Base-by-base conservation (phyloP, 352 stramenopile species). In the Thalassiosira mediterranea region DNA sequence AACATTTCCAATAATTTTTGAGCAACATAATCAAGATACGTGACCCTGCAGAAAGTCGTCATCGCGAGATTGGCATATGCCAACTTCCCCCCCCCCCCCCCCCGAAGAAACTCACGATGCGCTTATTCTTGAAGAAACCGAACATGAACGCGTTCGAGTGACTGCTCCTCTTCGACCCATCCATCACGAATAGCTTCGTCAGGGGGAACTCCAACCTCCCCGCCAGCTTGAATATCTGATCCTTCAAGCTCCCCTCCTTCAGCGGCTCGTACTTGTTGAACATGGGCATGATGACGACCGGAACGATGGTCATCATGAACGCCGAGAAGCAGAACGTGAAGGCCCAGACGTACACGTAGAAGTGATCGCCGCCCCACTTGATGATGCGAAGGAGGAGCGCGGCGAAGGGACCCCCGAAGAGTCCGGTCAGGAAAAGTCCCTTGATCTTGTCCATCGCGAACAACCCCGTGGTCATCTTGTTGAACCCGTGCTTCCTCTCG, bases 361-460 rank as follows among this genome's bases (percentile, higher is more conserved):
- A 96, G 28, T 85, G 67, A 21, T 91, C 74, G 17, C 94, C 94
- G 25, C 87, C 88, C 34, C 51, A 57, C 15, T 91, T 76, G 59
- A 96, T 93, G 69, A 95, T 94, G 54, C 89, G 83, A 0, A 96
- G 61, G 37, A 95, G 68, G 3, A 91, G 46, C 1, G 86, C 81
- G 0, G 93, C 57, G 34, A 94, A 91, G 1, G 92, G 92, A 7
- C 73, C 83, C 17, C 92, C 91, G 72, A 96, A 96, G 4, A 89
- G 86, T 21, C 93, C 83, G 56, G 94, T 95, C n/a, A 99, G 83
- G 40, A 76, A 42, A 2, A 98, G 83, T 21, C 87, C 84, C 77
- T 98, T 98, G 64, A 98, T 60, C 76, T 98, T 98, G 88, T 99
- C 97, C 13, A 88, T 93, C 44, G 98, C 84, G 73, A 98, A 99